These are phyloP conservation scores for Verbena officinalis DNA, from an alignment of 257 asterid genomes.

Conservation along the genomic window DNA sequence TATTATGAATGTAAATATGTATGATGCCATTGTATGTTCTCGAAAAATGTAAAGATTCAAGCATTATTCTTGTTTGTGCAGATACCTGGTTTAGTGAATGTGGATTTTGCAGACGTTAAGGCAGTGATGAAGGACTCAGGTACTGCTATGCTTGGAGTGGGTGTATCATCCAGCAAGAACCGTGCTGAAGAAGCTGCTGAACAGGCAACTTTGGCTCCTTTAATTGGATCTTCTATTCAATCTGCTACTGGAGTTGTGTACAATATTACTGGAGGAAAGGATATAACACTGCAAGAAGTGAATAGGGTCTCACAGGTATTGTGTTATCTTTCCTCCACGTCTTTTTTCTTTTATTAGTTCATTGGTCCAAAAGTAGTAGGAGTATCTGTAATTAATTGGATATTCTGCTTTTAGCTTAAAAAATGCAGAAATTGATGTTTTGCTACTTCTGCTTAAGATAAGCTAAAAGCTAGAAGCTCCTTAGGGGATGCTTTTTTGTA, in stretches of 20 bases:
- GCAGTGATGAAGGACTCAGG: conserved; percentile 99
- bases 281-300: conserved; percentile 93
- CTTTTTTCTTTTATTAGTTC: background rate
- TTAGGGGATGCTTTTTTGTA: no score
- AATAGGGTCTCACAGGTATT: conserved; percentile 95
- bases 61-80: conserved; percentile 42
- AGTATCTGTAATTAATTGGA: no score
- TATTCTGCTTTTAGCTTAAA: no score
- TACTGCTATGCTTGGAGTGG: conserved; percentile 99
- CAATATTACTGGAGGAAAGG: conserved; percentile 98
- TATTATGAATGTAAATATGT: background rate
- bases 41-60: conserved; percentile 7
- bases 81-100: conserved; percentile 98
- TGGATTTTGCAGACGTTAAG: conserved; percentile 97
- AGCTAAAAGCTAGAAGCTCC: no score
- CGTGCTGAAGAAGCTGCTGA: conserved; percentile 99
- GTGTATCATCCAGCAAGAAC: conserved; percentile 97
- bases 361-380: no score
- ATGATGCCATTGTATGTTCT: background rate
- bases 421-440: no score
- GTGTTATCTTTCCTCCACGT: background rate
- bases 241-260: conserved; percentile 99
- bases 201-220: conserved; percentile 95
- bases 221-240: conserved; percentile 93
- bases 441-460: no score